Evolutionary conservation across 768 basidiomycete genomes (phyloP), one percentile per base, ranked within the genome.

Genomic region (Gymnopilus dilepis): DNA sequence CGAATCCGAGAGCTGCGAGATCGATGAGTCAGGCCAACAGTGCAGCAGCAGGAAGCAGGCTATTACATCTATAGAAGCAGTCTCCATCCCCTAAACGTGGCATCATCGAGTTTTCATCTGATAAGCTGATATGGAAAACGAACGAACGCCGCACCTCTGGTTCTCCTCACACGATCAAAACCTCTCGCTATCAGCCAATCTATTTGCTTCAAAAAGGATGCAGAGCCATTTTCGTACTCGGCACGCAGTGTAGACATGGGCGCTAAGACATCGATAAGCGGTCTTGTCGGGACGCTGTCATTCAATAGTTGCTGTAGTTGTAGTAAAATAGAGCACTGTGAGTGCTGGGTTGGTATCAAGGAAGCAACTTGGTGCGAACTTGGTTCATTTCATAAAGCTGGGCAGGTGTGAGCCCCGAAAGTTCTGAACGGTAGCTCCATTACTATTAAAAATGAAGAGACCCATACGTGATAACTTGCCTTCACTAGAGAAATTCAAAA

Each of bases 21-120:
- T 11, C 40, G 50, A 58, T 61, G 41, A 37, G 30, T 51, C 30
- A 59, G 50, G 41, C n/a, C 15, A 28, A 13, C 15, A 7, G 17
- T n/a, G 7, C n/a, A 7, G 22, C 11, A 17, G 12, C 19, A 8
- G 26, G 45, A 51, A 52, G 50, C 33, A 17, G 17, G 41, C 13
- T 71, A 76, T 81, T 71, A 92, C 92, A 89, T 82, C 95, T 82
- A 73, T 96, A 97, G 74, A 96, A 97, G 72, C 95, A 97, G 72
- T 92, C 92, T 0, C 95, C 94, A 66, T 92, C 95, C 28, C 95
- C 93, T 86, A n/a, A 4, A 50, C 8, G 13, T 37, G 11, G 43
- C 13, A 28, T 28, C 52, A 8, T 58, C 34, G 24, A 45, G 22
- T 17, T 26, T 34, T n/a, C 21, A 15, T 61, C 15, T 41, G 48